A percentile compares a stretch with the other conserved stretches of the same genome.
These are phyloP conservation scores for Tylopilus cervinicoccineus DNA, from an alignment of 768 basidiomycete species.

Conservation along the genomic window DNA sequence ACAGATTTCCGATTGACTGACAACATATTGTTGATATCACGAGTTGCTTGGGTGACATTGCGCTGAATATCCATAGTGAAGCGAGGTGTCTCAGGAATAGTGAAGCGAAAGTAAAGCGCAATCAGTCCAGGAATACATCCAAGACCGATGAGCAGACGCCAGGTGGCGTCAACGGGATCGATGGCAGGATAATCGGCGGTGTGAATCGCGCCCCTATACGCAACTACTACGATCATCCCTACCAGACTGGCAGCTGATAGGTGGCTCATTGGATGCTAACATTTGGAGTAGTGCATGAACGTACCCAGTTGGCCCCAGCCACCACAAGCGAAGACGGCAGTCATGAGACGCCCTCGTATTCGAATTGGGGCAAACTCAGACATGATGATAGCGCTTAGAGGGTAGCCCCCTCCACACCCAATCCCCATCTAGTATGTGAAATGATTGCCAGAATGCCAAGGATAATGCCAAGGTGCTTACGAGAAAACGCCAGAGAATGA, in stretches of 20 bases:
- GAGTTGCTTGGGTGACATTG: slow-evolving; percentile 67
- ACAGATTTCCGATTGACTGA: slow-evolving; percentile 39
- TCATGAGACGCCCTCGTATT: slow-evolving; percentile 83
- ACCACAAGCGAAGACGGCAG: slow-evolving; percentile 77
- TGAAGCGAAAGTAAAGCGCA: slow-evolving; percentile 86
- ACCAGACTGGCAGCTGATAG: slow-evolving; percentile 60
- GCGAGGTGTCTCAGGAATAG: slow-evolving; percentile 89
- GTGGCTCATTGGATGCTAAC: background rate
- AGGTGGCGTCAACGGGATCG: slow-evolving; percentile 65
- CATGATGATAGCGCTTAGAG: slow-evolving; percentile 78
- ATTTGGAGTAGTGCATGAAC: slow-evolving; percentile 15
- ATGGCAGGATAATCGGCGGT: slow-evolving; percentile 35
- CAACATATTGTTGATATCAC: slow-evolving; percentile 67
- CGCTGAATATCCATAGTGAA: slow-evolving; percentile 86
- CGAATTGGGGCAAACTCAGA: slow-evolving; percentile 80
- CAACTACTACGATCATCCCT: slow-evolving; percentile 55
- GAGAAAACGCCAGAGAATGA: slow-evolving; percentile 82
- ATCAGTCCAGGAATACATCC: slow-evolving; percentile 76
- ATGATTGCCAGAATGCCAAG: background rate
- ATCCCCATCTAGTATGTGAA: slow-evolving; percentile 53
- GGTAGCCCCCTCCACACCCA: slow-evolving; percentile 87
- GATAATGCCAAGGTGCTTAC: slow-evolving; percentile 26
- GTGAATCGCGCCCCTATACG: slow-evolving; percentile 57
- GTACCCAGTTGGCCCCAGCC: slow-evolving; percentile 86
- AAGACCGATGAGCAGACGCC: slow-evolving; percentile 85